Evolutionary conservation across 1,139 yeast genomes (phyloP).

Genomic region (Taphrina deformans): DNA sequence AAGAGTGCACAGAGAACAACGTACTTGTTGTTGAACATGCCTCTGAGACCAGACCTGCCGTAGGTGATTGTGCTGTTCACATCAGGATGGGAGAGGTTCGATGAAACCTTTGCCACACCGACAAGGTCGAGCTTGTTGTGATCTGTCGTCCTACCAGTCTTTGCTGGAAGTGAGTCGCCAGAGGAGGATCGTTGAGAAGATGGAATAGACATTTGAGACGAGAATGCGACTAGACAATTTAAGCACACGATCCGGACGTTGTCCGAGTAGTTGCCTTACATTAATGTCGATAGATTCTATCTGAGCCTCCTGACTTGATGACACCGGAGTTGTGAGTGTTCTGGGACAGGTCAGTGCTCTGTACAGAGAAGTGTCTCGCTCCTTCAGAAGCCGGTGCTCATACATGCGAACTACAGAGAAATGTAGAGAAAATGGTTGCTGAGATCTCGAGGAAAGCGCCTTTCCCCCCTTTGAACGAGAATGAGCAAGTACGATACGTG

Average conservation of each 20-base stretch:
- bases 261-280: neutral
- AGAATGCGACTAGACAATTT: neutral
- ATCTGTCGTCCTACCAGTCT: neutral
- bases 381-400: neutral
- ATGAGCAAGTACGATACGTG: neutral
- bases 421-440: constrained; percentile 25
- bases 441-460: neutral
- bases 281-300: constrained; percentile 3
- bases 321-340: constrained; percentile 30
- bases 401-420: constrained; percentile 22
- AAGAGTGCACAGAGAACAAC: constrained; percentile 42
- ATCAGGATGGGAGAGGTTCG: neutral
- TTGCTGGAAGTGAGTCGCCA: neutral
- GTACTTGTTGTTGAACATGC: constrained; percentile 39
- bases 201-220: neutral
- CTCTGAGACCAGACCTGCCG: constrained; percentile 36
- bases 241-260: neutral
- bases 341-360: too few species aligned
- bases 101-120: neutral
- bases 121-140: neutral
- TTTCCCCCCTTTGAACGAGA: neutral
- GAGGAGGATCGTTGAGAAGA: neutral
- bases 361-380: too few species aligned
- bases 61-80: constrained; percentile 15
- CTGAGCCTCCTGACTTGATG: constrained; percentile 16